These are phyloP conservation scores for Metarhizium sp. DNA, from an alignment of 2,329 filamentous ascomycete species.

Conservation along the genomic window DNA sequence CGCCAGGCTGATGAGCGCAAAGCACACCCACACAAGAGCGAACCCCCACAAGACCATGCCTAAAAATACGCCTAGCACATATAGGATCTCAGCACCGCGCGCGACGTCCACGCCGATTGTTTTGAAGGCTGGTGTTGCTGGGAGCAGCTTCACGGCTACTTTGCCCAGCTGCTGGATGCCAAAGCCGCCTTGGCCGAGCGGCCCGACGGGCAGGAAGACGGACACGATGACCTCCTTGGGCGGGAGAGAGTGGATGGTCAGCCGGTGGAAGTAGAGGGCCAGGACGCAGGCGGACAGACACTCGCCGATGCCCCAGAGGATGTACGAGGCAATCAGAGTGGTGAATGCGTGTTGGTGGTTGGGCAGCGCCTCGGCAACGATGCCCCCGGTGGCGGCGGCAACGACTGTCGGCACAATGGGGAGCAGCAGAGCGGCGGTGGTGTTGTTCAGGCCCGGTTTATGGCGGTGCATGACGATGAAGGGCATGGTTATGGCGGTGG, in stretches of 20 bases:
- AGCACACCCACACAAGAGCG: slow-evolving; percentile 32
- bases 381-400: slow-evolving; percentile 53
- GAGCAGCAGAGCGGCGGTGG: slow-evolving; percentile 56
- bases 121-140: slow-evolving; percentile 33
- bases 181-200: slow-evolving; percentile 57
- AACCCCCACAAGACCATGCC: slow-evolving; percentile 36
- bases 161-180: slow-evolving; percentile 42
- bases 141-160: slow-evolving; percentile 32
- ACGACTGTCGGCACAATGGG: slow-evolving; percentile 60
- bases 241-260: slow-evolving; percentile 57
- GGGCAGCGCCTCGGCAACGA: slow-evolving; percentile 51
- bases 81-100: slow-evolving; percentile 36
- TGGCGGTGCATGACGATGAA: slow-evolving; percentile 44
- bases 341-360: slow-evolving; percentile 44
- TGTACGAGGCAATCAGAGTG: slow-evolving; percentile 55
- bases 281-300: slow-evolving; percentile 51
- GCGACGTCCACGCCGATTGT: slow-evolving; percentile 23
- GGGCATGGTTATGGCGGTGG: slow-evolving; percentile 44
- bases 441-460: slow-evolving; percentile 39
- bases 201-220: slow-evolving; percentile 57
- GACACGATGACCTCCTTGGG: slow-evolving; percentile 59
- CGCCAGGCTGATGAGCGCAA: slow-evolving; percentile 30
- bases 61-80: slow-evolving; percentile 43
- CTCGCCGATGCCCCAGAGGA: slow-evolving; percentile 58
- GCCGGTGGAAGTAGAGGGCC: slow-evolving; percentile 59